A percentile compares a stretch with the other conserved stretches of the same genome.
Conservation (phyloP, 164 flowering plant species). For the Macadamia integrifolia region DNA sequence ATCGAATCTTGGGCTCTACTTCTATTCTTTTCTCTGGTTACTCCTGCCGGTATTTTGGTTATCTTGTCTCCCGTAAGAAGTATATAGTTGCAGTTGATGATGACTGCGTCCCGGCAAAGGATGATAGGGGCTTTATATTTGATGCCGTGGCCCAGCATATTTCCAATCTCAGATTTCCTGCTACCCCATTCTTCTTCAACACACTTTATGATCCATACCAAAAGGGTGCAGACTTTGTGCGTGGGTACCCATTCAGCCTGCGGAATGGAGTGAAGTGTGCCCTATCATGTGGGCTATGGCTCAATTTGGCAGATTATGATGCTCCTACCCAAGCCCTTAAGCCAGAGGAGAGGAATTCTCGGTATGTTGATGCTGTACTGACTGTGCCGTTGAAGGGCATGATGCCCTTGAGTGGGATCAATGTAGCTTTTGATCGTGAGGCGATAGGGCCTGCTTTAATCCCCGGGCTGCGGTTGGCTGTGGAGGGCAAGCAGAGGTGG, state of each 20-base stretch:
- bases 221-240: conserved; percentile 83
- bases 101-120: conserved; percentile 82
- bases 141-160: conserved; percentile 79
- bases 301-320: conserved; percentile 80
- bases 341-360: conserved; percentile 48
- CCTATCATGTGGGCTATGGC: conserved; percentile 94
- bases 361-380: conserved; percentile 83
- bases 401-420: conserved; percentile 86
- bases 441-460: conserved; percentile 71
- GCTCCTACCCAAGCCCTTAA: conserved; percentile 90
- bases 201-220: conserved; percentile 93
- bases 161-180: conserved; percentile 64
- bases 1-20: conserved; percentile 41
- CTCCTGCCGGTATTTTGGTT: conserved; percentile 87
- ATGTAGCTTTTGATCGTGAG: conserved; percentile 69
- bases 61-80: conserved; percentile 65
- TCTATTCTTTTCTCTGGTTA: conserved; percentile 68
- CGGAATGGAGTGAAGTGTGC: conserved; percentile 77
- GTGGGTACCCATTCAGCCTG: conserved; percentile 94
- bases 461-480: conserved; percentile 70
- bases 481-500: conserved; percentile 88
- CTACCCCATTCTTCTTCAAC: conserved; percentile 92
- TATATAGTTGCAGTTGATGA: conserved; percentile 78
- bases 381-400: conserved; percentile 65
- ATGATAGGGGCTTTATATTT: conserved; percentile 45